Evolutionary conservation across 1,284 basidiomycete species (phyloP), one percentile per base, ranked within the genome.

Genomic region (Trichosporon asahii): DNA sequence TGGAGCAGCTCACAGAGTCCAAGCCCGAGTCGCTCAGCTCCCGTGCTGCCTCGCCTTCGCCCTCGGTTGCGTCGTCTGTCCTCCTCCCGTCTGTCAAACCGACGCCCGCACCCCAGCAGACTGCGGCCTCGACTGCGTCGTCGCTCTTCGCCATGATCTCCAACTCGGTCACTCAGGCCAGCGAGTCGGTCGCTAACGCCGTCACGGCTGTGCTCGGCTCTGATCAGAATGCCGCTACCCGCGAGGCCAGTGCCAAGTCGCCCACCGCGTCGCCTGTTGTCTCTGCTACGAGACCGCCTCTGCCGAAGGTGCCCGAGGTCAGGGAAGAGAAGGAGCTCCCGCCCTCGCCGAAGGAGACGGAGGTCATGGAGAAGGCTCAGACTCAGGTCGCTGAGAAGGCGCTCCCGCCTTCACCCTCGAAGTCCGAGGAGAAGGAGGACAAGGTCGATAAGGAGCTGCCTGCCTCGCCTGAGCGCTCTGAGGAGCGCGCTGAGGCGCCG

Each of bases 141-240:
- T 61, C 57, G 57, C 29, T 61, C 15, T 61, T 61, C 57, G 57
- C 57, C 9, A 61, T 61, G 57, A 31, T 61, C 29, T 61, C 57
- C 21, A 61, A 61, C 57, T 61, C 57, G 2, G 57, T 61, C 18
- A 25, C 57, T n/a, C 57, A 61, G 29, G 57, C 57, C 27, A 61
- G 57, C 57, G 27, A 61, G 57, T 61, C 57, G 27, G 57, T 61
- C 27, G 57, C 57, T 61, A 61, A 61, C 29, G 57, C 57, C 57
- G 57, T 61, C 27, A 61, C 57, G 57, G 57, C 57, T 33, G 57
- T 61, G 57, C 57, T 61, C 3, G 29, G 57, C 29, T 33, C 57
- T n/a, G 57, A 61, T 31, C 57, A 61, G 29, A 23, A 21, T 11
- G 21, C 49, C 23, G 49, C 21, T 18, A 21, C 49, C 3, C 49